phyloP scores from a whole-genome alignment of 495 filamentous ascomycete genomes.

The Podospora appendiculata region DNA sequence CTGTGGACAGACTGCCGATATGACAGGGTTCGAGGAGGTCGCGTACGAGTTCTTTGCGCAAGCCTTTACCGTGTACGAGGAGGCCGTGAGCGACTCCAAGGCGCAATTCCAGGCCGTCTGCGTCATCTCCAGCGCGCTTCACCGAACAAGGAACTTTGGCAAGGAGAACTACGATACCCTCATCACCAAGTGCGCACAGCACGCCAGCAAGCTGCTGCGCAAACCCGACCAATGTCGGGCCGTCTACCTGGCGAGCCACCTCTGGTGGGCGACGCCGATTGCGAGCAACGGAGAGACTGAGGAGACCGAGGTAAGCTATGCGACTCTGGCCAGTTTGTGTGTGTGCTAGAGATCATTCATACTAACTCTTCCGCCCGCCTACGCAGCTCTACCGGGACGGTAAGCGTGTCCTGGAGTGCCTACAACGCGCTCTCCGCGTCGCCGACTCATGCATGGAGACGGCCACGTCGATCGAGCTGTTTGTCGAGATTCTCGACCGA shows the following conservation, averaged over 20 bases:
- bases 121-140: slow-evolving; percentile 81
- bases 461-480: slow-evolving; percentile 94
- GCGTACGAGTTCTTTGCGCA: slow-evolving; percentile 98
- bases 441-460: slow-evolving; percentile 99
- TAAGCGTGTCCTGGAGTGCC: slow-evolving; percentile 90
- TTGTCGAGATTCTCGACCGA: slow-evolving; percentile 95
- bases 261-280: slow-evolving; percentile 97
- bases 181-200: slow-evolving; percentile 93
- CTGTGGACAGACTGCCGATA: slow-evolving; percentile 88
- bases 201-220: slow-evolving; percentile 94
- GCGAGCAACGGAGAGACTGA: slow-evolving; percentile 74
- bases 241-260: slow-evolving; percentile 89
- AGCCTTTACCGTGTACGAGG: slow-evolving; percentile 96
- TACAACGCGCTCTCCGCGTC: slow-evolving; percentile 90
- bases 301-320: slow-evolving; percentile 61
- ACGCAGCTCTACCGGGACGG: slow-evolving; percentile 87
- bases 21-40: slow-evolving; percentile 88
- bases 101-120: slow-evolving; percentile 98
- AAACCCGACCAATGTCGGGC: slow-evolving; percentile 97
- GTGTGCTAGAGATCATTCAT: slow-evolving; percentile 1
- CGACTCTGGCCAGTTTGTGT: too few relatives aligned
- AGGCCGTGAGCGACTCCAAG: slow-evolving; percentile 86
- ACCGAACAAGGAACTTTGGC: slow-evolving; percentile 77
- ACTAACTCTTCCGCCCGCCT: slow-evolving; percentile 10
- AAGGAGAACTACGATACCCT: slow-evolving; percentile 98